phyloP scores from a whole-genome alignment of 805 yeast genomes.

The Kluyveromyces wickerhamii region DNA sequence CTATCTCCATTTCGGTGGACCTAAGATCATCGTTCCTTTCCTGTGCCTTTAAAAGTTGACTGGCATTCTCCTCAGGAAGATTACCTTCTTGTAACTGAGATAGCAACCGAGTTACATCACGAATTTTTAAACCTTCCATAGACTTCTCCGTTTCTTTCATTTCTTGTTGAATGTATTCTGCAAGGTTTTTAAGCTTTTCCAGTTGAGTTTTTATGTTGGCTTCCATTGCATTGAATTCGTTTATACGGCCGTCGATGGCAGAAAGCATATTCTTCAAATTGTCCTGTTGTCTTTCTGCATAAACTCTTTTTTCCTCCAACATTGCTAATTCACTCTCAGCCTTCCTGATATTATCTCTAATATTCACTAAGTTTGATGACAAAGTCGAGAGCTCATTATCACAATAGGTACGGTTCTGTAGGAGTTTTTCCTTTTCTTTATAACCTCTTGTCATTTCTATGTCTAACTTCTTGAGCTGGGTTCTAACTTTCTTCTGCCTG shows the following conservation, averaged over 20 bases:
- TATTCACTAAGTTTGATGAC: background rate
- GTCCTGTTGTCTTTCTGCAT: conserved; percentile 40
- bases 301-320: conserved; percentile 39
- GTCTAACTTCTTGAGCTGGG: conserved; percentile 51
- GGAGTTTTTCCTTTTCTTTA: conserved; percentile 38
- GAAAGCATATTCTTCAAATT: conserved; percentile 32
- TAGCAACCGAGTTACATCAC: conserved; percentile 41
- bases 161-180: conserved; percentile 34
- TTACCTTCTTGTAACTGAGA: conserved; percentile 11
- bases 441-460: conserved; percentile 53
- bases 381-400: background rate
- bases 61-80: background rate
- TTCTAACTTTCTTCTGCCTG: conserved; percentile 48
- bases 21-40: too few species aligned
- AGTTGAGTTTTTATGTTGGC: conserved; percentile 57
- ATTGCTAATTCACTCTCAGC: conserved; percentile 56
- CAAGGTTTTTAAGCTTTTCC: conserved; percentile 43
- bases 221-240: conserved; percentile 54
- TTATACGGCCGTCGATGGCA: conserved; percentile 29
- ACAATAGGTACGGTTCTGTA: background rate
- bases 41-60: too few species aligned
- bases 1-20: background rate
- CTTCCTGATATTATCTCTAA: conserved; percentile 31
- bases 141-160: conserved; percentile 33
- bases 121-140: conserved; percentile 37